A percentile compares a stretch with the other conserved stretches of the same genome.
phyloP scores from a whole-genome alignment of 768 basidiomycete species.

The Lentinula aciculospora region DNA sequence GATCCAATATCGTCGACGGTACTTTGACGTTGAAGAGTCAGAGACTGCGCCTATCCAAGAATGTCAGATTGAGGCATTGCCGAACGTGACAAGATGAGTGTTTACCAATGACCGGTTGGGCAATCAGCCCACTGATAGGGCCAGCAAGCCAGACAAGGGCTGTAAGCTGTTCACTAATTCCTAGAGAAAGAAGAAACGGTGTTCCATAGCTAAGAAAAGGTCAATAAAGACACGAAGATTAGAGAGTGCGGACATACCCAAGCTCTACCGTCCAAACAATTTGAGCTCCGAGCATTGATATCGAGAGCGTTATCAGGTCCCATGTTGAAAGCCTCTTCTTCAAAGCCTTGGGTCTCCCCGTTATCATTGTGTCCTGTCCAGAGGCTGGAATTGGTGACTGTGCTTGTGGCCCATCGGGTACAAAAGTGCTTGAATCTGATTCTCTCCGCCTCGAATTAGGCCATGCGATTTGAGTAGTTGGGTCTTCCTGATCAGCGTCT shows the following conservation, averaged over 20 bases:
- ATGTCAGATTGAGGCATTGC: neutral
- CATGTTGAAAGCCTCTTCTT: slow-evolving; percentile 47
- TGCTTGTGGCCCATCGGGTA: neutral
- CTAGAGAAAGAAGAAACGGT: slow-evolving; percentile 79
- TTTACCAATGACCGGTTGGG: slow-evolving; percentile 95
- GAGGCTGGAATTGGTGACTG: slow-evolving; percentile 13
- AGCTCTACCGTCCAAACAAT: slow-evolving; percentile 95
- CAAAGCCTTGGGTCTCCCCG: slow-evolving; percentile 9
- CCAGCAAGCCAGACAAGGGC: slow-evolving; percentile 95
- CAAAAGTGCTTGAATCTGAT: slow-evolving; percentile 2
- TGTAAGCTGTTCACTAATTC: slow-evolving; percentile 84
- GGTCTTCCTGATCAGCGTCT: slow-evolving; percentile 58
- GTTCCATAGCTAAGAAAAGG: slow-evolving; percentile 77
- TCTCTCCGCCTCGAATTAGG: slow-evolving; percentile 40
- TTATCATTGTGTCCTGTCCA: slow-evolving; percentile 13
- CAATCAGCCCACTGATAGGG: slow-evolving; percentile 90
- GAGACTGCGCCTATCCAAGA: slow-evolving; percentile 81
- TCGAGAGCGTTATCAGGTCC: slow-evolving; percentile 76
- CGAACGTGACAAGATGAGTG: slow-evolving; percentile 3
- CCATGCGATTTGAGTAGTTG: slow-evolving; percentile 79
- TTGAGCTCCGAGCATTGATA: slow-evolving; percentile 94
- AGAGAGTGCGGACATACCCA: slow-evolving; percentile 48
- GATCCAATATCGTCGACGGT: slow-evolving; percentile 90
- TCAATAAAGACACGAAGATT: neutral
- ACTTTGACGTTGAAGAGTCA: slow-evolving; percentile 87